Percentiles rank a stretch among this genome's conserved stretches.
Evolutionary conservation across 2,329 filamentous ascomycete genomes (phyloP).

Genomic region (Botryotinia globosa): DNA sequence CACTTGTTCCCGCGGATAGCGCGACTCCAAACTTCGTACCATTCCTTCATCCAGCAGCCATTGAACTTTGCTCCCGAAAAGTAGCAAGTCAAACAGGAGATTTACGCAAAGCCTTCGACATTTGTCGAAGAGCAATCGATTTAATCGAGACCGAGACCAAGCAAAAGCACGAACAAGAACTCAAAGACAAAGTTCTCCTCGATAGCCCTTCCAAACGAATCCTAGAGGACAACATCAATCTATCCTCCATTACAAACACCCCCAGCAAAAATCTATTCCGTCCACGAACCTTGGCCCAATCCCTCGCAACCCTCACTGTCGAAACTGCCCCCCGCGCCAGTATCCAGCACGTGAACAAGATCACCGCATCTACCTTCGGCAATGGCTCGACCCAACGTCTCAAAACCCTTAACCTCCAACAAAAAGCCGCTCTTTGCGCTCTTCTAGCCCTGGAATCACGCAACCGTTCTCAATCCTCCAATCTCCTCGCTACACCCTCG

Average conservation of each 20-base stretch:
- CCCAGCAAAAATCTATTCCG: slow-evolving; percentile 39
- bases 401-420: slow-evolving; percentile 86
- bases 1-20: slow-evolving; percentile 59
- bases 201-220: slow-evolving; percentile 71
- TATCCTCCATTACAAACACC: slow-evolving; percentile 51
- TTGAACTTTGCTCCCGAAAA: slow-evolving; percentile 92
- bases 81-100: slow-evolving; percentile 93
- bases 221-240: slow-evolving; percentile 77
- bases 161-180: slow-evolving; percentile 65
- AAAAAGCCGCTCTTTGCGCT: slow-evolving; percentile 90
- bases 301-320: slow-evolving; percentile 59
- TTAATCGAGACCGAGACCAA: slow-evolving; percentile 82
- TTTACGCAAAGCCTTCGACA: slow-evolving; percentile 90
- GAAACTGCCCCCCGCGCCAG: slow-evolving; percentile 84
- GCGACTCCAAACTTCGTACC: slow-evolving; percentile 63
- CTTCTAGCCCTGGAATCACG: slow-evolving; percentile 82
- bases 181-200: slow-evolving; percentile 53
- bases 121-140: slow-evolving; percentile 85
- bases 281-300: slow-evolving; percentile 46
- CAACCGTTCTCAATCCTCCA: slow-evolving; percentile 52
- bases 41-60: slow-evolving; percentile 89
- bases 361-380: slow-evolving; percentile 85
- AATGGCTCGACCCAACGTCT: slow-evolving; percentile 84
- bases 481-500: slow-evolving; percentile 53
- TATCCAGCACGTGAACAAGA: slow-evolving; percentile 86